Base-by-base conservation (phyloP, 148 eudicot genomes). In the Heliamphora exappendiculata region DNA sequence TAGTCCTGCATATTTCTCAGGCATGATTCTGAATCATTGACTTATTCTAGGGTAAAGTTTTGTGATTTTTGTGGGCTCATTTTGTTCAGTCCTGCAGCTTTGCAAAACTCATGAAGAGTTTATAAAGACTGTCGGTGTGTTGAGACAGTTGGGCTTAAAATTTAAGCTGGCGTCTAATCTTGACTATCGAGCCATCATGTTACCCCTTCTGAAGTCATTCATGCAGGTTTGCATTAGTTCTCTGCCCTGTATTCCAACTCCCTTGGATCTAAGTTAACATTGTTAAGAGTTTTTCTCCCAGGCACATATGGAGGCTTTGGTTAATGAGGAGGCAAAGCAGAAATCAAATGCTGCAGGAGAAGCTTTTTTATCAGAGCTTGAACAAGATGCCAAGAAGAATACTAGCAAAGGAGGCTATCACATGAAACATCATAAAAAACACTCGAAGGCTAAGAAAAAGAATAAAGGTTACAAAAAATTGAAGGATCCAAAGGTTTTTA, bases 341-440 rank as follows among this genome's bases (percentile, higher is more conserved):
- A 93, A 91, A 81, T 89, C 98, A 67, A 94, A 93, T 83, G 98
- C 90, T 71, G 89, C 88, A 69, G 82, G 90, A 81, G 92, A 88
- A 84, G 94, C 89, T 29, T 82, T 93, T 82, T 76, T 93, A 75
- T 91, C 91, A 1, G 96, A 93, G 84, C 86, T 93, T 84, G 96
- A 90, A 47, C 91, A 78, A 75, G 96, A 89, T 83, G 81, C 92
- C 31, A 84, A 84, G 72, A 85, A 86, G 60, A 74, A 69, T 41
- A 45, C 39, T 70, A 80, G 81, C 63, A 68, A 74, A 70, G 91
- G 83, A 82, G 78, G 54, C 72, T 87, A 85, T 72, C 80, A 62
- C 47, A 76, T 83, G 39, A 88, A 75, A 73, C 82, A 80, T 76
- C 44, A 53, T 41, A 88, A 83, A 65, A 89, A 91, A 39, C 89